Evolutionary conservation across 306 rosid genomes (phyloP).

Genomic region (Begonia fuchsioides): DNA sequence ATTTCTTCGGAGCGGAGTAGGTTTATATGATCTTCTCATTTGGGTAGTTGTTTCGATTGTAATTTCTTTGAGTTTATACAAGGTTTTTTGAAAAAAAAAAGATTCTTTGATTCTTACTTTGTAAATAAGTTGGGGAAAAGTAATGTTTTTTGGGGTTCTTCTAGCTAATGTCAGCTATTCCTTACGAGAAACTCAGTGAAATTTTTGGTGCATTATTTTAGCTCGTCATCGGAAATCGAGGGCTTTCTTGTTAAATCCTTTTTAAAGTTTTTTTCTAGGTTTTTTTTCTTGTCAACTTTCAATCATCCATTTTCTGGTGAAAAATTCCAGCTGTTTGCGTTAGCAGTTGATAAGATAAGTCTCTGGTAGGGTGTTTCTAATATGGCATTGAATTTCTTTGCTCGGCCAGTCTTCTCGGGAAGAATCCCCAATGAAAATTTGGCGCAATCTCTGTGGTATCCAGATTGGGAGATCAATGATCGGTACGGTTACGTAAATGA

Average conservation of each 20-base stretch:
- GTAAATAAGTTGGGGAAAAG: constrained; percentile 28
- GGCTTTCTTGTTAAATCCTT: constrained; percentile 34
- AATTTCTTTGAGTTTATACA: not conserved
- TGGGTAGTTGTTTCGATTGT: not conserved
- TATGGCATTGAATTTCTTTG: constrained; percentile 47
- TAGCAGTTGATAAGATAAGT: constrained; percentile 2
- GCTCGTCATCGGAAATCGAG: constrained; percentile 91
- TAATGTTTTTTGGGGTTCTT: constrained; percentile 1
- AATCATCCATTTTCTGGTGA: not conserved
- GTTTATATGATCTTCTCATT: constrained; percentile 1
- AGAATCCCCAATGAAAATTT: constrained; percentile 29
- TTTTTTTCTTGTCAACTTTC: not conserved
- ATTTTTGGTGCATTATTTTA: constrained; percentile 92
- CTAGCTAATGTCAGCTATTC: not conserved
- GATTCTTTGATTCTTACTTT: constrained; percentile 20
- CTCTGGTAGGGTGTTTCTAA: constrained; percentile 7
- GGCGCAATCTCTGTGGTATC: constrained; percentile 47
- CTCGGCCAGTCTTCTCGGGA: constrained; percentile 25
- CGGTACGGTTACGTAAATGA: constrained; percentile 33
- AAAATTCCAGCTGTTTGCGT: not conserved
- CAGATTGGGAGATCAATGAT: constrained; percentile 41
- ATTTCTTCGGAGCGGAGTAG: not conserved
- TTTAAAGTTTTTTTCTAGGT: not conserved
- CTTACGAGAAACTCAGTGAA: constrained; percentile 58
- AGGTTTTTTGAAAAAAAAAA: constrained; percentile 3